These are phyloP conservation scores for Cyclotella cryptica DNA, from an alignment of 108 stramenopile genomes.

Conservation along the genomic window DNA sequence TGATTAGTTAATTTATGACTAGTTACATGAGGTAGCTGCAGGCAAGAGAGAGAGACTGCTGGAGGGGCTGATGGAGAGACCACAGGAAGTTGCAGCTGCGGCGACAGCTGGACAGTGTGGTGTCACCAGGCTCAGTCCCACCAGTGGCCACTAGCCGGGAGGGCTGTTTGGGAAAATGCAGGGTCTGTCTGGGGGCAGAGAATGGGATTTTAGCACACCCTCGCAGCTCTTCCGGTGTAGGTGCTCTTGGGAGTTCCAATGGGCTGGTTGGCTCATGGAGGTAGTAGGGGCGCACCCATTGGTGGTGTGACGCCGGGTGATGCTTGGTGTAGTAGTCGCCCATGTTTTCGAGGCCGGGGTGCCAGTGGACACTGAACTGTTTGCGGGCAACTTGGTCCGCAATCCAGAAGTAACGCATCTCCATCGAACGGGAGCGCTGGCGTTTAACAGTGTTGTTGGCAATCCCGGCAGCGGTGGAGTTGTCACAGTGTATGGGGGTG, in stretches of 20 bases:
- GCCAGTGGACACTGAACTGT: slow-evolving; percentile 5
- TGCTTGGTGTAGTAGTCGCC: slow-evolving; percentile 26
- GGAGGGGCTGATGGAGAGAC: too few relatives aligned
- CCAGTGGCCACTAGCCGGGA: too few relatives aligned
- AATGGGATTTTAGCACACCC: slow-evolving; percentile 12
- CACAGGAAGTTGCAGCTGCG: too few relatives aligned
- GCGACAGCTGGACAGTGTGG: too few relatives aligned
- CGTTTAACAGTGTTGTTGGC: slow-evolving; percentile 58
- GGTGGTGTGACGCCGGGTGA: slow-evolving; percentile 4
- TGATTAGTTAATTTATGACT: too few relatives aligned
- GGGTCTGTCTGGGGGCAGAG: too few relatives aligned
- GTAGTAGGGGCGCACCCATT: not conserved
- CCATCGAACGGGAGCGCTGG: slow-evolving; percentile 34
- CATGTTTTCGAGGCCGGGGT: slow-evolving; percentile 17
- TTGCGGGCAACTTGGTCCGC: not conserved
- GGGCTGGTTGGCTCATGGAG: not conserved
- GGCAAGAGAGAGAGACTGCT: too few relatives aligned
- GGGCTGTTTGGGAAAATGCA: too few relatives aligned
- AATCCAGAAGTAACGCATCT: slow-evolving; percentile 21
- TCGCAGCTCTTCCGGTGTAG: not conserved
- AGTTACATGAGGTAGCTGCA: too few relatives aligned
- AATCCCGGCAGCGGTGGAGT: slow-evolving; percentile 53
- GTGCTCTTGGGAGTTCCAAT: not conserved
- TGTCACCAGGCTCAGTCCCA: too few relatives aligned
- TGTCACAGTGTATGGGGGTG: slow-evolving; percentile 54